Evolutionary conservation across 108 stramenopile genomes (phyloP), one percentile per base, ranked within the genome.

Genomic region (Cyclotella choctawhatcheeana): DNA sequence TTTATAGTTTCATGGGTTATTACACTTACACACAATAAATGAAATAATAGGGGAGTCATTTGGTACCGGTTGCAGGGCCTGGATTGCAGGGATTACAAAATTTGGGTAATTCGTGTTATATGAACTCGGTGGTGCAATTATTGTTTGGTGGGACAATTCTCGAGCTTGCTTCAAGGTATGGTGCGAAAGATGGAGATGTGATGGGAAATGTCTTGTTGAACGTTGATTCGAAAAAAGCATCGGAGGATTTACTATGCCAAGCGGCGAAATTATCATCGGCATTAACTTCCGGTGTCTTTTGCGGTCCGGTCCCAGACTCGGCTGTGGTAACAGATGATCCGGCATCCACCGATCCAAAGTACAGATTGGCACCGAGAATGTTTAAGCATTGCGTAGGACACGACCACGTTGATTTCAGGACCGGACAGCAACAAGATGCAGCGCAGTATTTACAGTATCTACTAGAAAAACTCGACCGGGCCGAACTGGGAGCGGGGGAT

Each of bases 381-480:
- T 93, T 99, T 82, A 97, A 97, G 76, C 86, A 93, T 76, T 58
- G 91, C 21, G 84, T 98, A 52, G 99, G 96, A 16, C 77, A 85
- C 20, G 89, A 92, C 65, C 97, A 99, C 76, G 85, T 92, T 24
- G 99, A 99, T 58, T 99, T 99, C 73, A 71, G 84, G 10, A 97
- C 96, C 6, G 97, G 96, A 12, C 94, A 98, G 61, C 99, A 99
- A 82, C 99, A 99, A 81, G 99, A 99, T 86, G 97, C 97, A 17
- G 92, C 93, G 13, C 97, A 99, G 79, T 99, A 94, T 74, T 82
- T 99, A 53, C 91, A 90, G 58, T 89, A 97, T 82, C 69, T 97
- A 27, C 82, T 99, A 60, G 97, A 98, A 65, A 77, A 81, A 47
- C 45, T 98, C 30, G 82, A 90, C 64, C 71, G 92, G 25, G 90